Conservation (phyloP, 2,329 filamentous ascomycete species). For the Thelonectria blattea region DNA sequence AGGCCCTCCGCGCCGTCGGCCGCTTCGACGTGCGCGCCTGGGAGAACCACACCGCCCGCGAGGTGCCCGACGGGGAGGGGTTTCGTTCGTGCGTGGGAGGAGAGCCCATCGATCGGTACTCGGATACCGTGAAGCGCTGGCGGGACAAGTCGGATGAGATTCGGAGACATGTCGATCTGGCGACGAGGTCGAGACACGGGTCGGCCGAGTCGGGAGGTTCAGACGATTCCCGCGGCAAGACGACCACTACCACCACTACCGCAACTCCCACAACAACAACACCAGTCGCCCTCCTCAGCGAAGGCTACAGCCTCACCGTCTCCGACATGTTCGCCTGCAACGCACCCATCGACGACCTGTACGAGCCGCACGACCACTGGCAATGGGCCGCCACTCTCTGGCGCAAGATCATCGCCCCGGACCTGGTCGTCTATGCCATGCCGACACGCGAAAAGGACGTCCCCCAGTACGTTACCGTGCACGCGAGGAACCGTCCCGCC, state of each 20-base stretch:
- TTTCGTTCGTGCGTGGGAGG: constrained; percentile 33
- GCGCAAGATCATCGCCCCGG: constrained; percentile 83
- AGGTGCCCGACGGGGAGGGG: constrained; percentile 18
- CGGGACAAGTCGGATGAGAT: constrained; percentile 78
- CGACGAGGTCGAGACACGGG: background rate
- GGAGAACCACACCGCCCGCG: constrained; percentile 43
- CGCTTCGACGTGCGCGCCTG: constrained; percentile 53
- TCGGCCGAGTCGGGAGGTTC: background rate
- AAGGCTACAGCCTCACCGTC: constrained; percentile 79
- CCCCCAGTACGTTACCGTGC: constrained; percentile 55
- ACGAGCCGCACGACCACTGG: constrained; percentile 89
- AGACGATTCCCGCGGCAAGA: constrained; percentile 1
- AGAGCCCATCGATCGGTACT: constrained; percentile 63
- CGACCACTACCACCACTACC: background rate
- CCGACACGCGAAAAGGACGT: constrained; percentile 45
- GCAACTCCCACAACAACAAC: constrained; percentile 42
- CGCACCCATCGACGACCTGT: constrained; percentile 78
- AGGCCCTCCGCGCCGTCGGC: constrained; percentile 58
- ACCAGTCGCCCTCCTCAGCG: constrained; percentile 77
- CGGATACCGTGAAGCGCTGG: constrained; percentile 74
- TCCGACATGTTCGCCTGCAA: constrained; percentile 76
- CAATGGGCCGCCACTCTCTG: constrained; percentile 96
- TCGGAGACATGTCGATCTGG: constrained; percentile 53
- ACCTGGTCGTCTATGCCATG: constrained; percentile 75
- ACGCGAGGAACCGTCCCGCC: constrained; percentile 58